Evolutionary conservation across 441 rosid species (phyloP).

Genomic region (Pelargonium citronellum): DNA sequence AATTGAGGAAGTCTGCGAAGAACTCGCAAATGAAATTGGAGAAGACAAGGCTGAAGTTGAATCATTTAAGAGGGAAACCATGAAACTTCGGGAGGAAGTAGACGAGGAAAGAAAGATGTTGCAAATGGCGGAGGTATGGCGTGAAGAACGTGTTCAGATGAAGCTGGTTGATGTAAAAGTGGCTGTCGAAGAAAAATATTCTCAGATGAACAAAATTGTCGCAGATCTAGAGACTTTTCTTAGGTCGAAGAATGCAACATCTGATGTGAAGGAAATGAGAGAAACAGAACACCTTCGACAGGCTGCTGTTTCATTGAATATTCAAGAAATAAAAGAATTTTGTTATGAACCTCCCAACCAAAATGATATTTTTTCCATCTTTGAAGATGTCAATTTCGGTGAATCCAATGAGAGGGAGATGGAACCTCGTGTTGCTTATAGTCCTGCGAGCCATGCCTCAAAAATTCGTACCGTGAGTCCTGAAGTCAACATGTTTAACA

Average conservation of each 20-base stretch:
- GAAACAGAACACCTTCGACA: slow-evolving; percentile 54
- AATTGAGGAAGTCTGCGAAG: slow-evolving; percentile 54
- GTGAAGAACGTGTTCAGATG: slow-evolving; percentile 72
- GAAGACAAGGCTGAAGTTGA: slow-evolving; percentile 82
- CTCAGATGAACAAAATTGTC: slow-evolving; percentile 44
- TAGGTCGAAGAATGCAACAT: slow-evolving; percentile 26
- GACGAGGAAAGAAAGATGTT: slow-evolving; percentile 63
- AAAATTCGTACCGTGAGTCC: slow-evolving; percentile 48
- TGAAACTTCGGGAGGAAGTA: slow-evolving; percentile 31
- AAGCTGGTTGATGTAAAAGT: slow-evolving; percentile 56
- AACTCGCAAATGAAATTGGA: slow-evolving; percentile 47
- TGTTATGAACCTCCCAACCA: slow-evolving; percentile 54
- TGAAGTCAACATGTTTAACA: slow-evolving; percentile 25
- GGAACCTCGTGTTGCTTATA: slow-evolving; percentile 40
- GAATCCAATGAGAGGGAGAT: slow-evolving; percentile 50
- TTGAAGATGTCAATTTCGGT: slow-evolving; percentile 59
- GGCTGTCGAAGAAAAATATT: slow-evolving; percentile 50
- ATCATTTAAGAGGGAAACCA: slow-evolving; percentile 33
- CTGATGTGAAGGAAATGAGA: slow-evolving; percentile 40
- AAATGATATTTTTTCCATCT: slow-evolving; percentile 65
- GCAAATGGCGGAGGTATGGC: slow-evolving; percentile 64
- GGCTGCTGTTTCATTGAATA: slow-evolving; percentile 36
- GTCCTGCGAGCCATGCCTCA: slow-evolving; percentile 53
- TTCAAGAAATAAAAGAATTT: slow-evolving; percentile 33
- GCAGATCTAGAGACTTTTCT: slow-evolving; percentile 46